These are phyloP conservation scores for Fusarium secorum DNA, from an alignment of 2,329 filamentous ascomycete genomes.

Conservation along the genomic window DNA sequence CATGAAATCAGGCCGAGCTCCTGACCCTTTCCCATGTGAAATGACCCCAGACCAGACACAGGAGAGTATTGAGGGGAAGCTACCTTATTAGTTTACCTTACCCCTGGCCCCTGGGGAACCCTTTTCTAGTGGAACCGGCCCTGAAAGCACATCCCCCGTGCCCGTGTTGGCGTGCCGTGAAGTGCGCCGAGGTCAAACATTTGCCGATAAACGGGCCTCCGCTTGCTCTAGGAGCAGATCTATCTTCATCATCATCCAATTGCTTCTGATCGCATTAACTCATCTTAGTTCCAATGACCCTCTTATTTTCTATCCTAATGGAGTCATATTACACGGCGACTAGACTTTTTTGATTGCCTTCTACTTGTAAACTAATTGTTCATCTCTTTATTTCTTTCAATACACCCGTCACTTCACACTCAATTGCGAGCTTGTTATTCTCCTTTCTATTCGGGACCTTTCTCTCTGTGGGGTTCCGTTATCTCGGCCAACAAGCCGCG, in stretches of 20 bases:
- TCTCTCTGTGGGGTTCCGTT: slow-evolving; percentile 36
- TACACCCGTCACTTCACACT: background rate
- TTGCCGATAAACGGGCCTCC: slow-evolving; percentile 36
- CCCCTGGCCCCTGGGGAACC: slow-evolving; percentile 21
- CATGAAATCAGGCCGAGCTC: background rate
- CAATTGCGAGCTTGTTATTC: background rate
- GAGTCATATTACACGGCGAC: slow-evolving; percentile 32
- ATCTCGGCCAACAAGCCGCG: slow-evolving; percentile 43
- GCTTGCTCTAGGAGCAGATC: slow-evolving; percentile 23
- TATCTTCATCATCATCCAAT: slow-evolving; percentile 26
- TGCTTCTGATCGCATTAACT: slow-evolving; percentile 31
- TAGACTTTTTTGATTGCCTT: slow-evolving; percentile 18
- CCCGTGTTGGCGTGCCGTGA: slow-evolving; percentile 14
- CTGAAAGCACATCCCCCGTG: slow-evolving; percentile 23
- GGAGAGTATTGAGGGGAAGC: background rate
- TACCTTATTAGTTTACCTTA: background rate
- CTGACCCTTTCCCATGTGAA: background rate
- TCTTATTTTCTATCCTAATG: slow-evolving; percentile 34
- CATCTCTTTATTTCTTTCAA: slow-evolving; percentile 3
- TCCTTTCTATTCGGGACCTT: slow-evolving; percentile 16
- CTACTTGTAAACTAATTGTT: slow-evolving; percentile 1
- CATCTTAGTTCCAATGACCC: slow-evolving; percentile 20
- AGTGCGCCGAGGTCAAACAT: slow-evolving; percentile 33
- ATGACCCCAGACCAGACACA: background rate
- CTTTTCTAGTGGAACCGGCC: slow-evolving; percentile 26